Conservation (phyloP, 2,329 filamentous ascomycete genomes). For the Botrytis byssoidea region DNA sequence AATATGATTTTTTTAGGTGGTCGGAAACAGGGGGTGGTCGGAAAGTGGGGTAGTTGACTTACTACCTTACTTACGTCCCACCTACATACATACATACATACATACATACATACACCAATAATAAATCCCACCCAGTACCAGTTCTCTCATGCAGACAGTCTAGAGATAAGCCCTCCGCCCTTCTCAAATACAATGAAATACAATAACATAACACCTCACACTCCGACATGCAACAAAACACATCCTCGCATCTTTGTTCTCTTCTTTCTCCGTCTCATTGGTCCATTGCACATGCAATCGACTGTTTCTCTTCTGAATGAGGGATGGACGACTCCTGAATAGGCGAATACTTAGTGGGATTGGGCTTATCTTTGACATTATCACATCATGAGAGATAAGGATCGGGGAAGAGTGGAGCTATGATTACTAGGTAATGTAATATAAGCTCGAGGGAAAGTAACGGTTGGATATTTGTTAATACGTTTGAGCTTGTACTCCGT, state of each 20-base stretch:
- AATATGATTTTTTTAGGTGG: too few relatives aligned
- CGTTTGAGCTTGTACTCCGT: neutral
- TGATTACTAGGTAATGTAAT: neutral
- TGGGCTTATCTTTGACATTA: neutral
- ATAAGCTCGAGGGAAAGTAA: neutral
- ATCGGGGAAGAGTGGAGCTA: neutral
- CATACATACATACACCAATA: neutral
- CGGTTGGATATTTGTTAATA: neutral
- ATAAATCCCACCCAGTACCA: neutral
- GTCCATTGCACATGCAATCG: neutral
- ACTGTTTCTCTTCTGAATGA: neutral
- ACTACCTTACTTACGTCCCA: neutral
- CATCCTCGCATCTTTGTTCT: neutral
- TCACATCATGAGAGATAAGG: neutral
- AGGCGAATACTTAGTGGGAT: neutral
- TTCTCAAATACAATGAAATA: neutral
- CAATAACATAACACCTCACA: conserved; percentile 17
- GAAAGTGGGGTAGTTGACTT: too few relatives aligned
- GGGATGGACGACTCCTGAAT: conserved; percentile 9
- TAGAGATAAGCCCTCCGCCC: neutral
- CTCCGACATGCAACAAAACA: conserved; percentile 15
- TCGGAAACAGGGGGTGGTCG: too few relatives aligned
- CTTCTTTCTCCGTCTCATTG: neutral
- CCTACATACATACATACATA: neutral
- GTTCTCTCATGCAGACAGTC: neutral